These are phyloP conservation scores for Marasmius fiardii DNA, from an alignment of 1,284 basidiomycete genomes.

Conservation along the genomic window DNA sequence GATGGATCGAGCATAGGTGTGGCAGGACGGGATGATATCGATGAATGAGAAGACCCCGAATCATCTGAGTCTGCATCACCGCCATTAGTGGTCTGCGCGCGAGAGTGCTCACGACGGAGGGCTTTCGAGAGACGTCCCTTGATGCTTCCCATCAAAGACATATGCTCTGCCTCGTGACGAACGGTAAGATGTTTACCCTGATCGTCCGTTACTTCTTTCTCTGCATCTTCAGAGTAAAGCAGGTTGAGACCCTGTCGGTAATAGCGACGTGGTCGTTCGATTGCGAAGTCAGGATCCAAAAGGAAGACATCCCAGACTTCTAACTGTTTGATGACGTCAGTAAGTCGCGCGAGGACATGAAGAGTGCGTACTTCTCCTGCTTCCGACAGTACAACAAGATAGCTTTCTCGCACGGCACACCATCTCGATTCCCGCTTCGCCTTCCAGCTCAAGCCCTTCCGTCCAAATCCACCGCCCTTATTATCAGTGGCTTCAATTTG, in stretches of 20 bases:
- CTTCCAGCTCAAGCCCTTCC: slow-evolving; percentile 64
- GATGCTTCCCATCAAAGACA: slow-evolving; percentile 49
- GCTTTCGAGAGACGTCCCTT: slow-evolving; percentile 45
- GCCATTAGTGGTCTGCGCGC: slow-evolving; percentile 15
- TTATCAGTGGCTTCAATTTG: slow-evolving; percentile 49
- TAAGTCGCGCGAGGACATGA: not conserved
- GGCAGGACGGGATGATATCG: slow-evolving; percentile 35
- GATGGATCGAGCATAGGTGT: slow-evolving; percentile 71
- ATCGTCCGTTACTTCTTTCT: slow-evolving; percentile 18
- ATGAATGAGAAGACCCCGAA: slow-evolving; percentile 30
- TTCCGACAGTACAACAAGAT: slow-evolving; percentile 85
- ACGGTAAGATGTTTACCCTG: slow-evolving; percentile 16
- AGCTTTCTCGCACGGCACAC: slow-evolving; percentile 94
- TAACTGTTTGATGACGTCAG: slow-evolving; percentile 41
- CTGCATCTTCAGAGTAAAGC: slow-evolving; percentile 38
- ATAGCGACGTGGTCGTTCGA: slow-evolving; percentile 75
- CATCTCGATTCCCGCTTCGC: slow-evolving; percentile 77
- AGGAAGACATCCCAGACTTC: slow-evolving; percentile 93
- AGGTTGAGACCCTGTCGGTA: slow-evolving; percentile 76
- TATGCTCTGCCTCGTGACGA: slow-evolving; percentile 30
- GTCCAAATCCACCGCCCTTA: slow-evolving; percentile 54
- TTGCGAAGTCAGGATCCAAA: slow-evolving; percentile 86
- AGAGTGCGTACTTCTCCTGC: slow-evolving; percentile 71
- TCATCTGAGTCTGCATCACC: slow-evolving; percentile 16
- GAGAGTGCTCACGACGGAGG: slow-evolving; percentile 30